Conservation (phyloP, 148 eudicot species). For the Polygonum aviculare region DNA sequence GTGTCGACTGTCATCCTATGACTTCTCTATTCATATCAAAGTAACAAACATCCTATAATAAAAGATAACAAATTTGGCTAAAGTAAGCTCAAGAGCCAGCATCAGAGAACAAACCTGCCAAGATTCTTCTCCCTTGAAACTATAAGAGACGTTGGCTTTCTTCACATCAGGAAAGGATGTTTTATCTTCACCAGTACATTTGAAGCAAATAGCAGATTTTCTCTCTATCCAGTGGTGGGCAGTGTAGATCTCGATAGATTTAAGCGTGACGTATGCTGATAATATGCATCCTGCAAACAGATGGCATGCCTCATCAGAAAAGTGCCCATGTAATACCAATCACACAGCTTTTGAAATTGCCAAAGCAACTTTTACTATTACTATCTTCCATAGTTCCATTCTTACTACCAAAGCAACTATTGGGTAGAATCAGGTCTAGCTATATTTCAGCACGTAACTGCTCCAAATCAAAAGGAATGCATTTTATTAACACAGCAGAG, state of each 20-base stretch:
- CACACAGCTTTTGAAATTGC: background rate
- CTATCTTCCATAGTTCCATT: background rate
- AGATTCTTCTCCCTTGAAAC: slow-evolving; percentile 58
- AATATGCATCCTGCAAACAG: slow-evolving; percentile 24
- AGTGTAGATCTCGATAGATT: slow-evolving; percentile 37
- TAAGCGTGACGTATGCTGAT: slow-evolving; percentile 41
- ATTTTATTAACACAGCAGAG: background rate
- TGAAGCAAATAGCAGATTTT: slow-evolving; percentile 34
- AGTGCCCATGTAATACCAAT: background rate
- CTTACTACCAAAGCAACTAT: background rate
- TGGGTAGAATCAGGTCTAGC: background rate
- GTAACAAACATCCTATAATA: background rate
- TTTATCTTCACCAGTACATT: slow-evolving; percentile 43
- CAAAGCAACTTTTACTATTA: background rate
- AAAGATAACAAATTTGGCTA: too few species aligned
- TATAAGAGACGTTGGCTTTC: slow-evolving; percentile 22
- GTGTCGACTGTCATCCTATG: background rate
- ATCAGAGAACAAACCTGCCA: slow-evolving; percentile 48
- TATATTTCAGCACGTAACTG: background rate
- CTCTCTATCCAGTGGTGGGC: slow-evolving; percentile 39
- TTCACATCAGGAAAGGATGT: slow-evolving; percentile 56
- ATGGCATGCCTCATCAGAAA: background rate
- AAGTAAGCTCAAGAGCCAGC: background rate
- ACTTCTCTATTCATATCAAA: background rate
- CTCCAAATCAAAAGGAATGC: background rate